Evolutionary conservation across 2,329 filamentous ascomycete species (phyloP).

Genomic region (Endoconidiophora laricicola): DNA sequence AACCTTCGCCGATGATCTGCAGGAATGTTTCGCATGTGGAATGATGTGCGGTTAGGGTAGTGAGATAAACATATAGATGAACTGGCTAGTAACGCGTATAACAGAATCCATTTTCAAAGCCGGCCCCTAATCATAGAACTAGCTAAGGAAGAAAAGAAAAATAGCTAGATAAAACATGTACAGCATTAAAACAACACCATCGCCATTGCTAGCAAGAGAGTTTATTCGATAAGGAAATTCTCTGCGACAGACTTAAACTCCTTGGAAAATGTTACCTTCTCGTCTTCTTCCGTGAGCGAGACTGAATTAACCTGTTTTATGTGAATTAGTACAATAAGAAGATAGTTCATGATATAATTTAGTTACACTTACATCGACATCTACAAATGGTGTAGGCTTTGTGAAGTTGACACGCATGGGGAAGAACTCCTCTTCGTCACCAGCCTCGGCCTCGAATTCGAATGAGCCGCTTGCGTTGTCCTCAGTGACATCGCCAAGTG

Average conservation of each 20-base stretch:
- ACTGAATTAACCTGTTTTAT: conserved; percentile 43
- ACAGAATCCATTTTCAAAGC: not conserved
- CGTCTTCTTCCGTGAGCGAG: conserved; percentile 54
- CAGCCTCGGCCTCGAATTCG: conserved; percentile 82
- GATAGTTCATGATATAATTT: not conserved
- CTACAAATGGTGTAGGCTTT: conserved; percentile 72
- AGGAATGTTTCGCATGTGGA: conserved; percentile 40
- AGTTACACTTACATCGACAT: conserved; percentile 65
- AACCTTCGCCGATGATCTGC: conserved; percentile 33
- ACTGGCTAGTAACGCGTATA: too few relatives aligned
- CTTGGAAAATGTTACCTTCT: conserved; percentile 69
- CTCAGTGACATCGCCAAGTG: conserved; percentile 69
- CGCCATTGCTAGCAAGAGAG: not conserved
- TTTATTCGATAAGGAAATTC: conserved; percentile 59
- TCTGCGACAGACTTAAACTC: conserved; percentile 64
- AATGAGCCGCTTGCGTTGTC: conserved; percentile 74
- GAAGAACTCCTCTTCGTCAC: conserved; percentile 90
- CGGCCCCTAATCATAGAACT: not conserved
- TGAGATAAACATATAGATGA: not conserved
- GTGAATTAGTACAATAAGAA: conserved; percentile 3
- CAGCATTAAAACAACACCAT: conserved; percentile 5
- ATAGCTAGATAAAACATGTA: conserved; percentile 2
- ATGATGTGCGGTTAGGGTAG: conserved; percentile 33
- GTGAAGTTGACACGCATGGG: conserved; percentile 86
- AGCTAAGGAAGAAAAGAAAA: not conserved